phyloP scores from a whole-genome alignment of 306 rosid species.

The Cicer pinnatifidum region DNA sequence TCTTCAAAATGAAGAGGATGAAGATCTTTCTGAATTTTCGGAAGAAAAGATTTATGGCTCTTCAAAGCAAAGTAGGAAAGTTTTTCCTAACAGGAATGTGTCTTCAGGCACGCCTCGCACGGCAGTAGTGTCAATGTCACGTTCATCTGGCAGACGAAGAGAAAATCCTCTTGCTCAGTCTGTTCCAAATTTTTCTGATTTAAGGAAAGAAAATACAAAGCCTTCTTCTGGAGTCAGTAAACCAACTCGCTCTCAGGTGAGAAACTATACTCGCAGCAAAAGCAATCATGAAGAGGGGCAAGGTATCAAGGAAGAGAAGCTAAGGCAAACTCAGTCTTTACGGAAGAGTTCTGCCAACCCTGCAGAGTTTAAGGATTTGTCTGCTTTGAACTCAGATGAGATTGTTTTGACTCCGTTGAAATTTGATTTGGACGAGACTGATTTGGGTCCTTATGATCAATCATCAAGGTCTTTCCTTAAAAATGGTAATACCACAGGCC shows the following conservation, averaged over 20 bases:
- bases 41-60: slow-evolving; percentile 59
- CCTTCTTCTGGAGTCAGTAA: slow-evolving; percentile 77
- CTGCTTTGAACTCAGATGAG: slow-evolving; percentile 65
- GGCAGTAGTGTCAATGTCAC: slow-evolving; percentile 56
- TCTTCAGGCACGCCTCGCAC: slow-evolving; percentile 67
- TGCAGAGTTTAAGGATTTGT: slow-evolving; percentile 62
- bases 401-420: slow-evolving; percentile 70
- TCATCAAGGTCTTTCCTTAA: slow-evolving; percentile 64
- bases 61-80: slow-evolving; percentile 68
- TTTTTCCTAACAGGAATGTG: slow-evolving; percentile 56
- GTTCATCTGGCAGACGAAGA: slow-evolving; percentile 74
- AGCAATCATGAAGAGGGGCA: slow-evolving; percentile 65
- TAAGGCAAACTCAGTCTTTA: slow-evolving; percentile 59
- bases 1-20: slow-evolving; percentile 75
- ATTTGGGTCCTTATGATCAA: slow-evolving; percentile 56
- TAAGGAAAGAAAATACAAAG: slow-evolving; percentile 94
- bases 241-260: slow-evolving; percentile 68
- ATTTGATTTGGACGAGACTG: slow-evolving; percentile 70
- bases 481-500: slow-evolving; percentile 67
- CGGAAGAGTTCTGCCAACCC: slow-evolving; percentile 72
- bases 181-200: slow-evolving; percentile 93
- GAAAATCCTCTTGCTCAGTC: slow-evolving; percentile 85
- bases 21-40: slow-evolving; percentile 65
- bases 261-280: slow-evolving; percentile 70
- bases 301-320: slow-evolving; percentile 76